Conservation (phyloP, 345 rosid genomes). For the Salix caprea region DNA sequence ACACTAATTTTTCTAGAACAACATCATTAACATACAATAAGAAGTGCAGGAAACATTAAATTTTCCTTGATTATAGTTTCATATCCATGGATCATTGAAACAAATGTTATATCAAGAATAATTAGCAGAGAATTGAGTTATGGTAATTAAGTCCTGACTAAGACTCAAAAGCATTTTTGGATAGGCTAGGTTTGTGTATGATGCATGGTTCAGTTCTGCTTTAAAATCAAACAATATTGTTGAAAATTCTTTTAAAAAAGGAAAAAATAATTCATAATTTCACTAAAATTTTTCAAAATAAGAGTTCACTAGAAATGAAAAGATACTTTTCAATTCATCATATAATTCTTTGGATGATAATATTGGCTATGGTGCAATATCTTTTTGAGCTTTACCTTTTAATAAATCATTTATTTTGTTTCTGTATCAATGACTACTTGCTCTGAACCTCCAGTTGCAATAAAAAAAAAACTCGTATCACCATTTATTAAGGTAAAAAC, state of each 20-base stretch:
- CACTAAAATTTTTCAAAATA: too few relatives aligned
- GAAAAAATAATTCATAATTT: too few relatives aligned
- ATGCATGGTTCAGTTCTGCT: not conserved
- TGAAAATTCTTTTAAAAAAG: too few relatives aligned
- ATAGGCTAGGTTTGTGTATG: not conserved
- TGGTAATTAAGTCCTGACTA: not conserved
- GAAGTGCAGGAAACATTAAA: not conserved
- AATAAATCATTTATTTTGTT: too few relatives aligned
- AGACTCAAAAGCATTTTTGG: not conserved
- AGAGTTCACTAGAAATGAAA: too few relatives aligned
- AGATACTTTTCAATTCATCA: too few relatives aligned
- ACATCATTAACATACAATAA: not conserved
- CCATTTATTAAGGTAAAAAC: too few relatives aligned
- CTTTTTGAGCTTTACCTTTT: too few relatives aligned
- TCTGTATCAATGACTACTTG: too few relatives aligned
- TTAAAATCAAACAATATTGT: not conserved
- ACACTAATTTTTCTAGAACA: not conserved
- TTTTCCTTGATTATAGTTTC: not conserved
- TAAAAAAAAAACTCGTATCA: too few relatives aligned
- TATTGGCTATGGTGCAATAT: accelerated
- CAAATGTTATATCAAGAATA: not conserved
- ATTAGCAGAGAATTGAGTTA: not conserved
- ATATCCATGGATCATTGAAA: not conserved
- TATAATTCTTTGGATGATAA: too few relatives aligned
- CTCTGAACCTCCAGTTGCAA: too few relatives aligned